These are phyloP conservation scores for Pseudogymnoascus sp. DNA, from an alignment of 2,329 filamentous ascomycete species.

Conservation along the genomic window DNA sequence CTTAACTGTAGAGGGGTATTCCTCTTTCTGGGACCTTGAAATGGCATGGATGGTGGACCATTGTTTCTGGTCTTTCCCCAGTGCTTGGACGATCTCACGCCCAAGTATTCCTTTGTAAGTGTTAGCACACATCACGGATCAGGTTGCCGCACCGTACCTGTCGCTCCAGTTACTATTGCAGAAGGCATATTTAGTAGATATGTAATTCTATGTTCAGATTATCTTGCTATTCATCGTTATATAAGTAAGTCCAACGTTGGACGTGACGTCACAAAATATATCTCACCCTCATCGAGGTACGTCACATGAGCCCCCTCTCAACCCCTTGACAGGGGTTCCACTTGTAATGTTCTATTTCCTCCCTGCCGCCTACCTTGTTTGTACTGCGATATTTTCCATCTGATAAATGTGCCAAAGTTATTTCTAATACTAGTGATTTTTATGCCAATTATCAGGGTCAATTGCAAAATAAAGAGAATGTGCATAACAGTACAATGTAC, in stretches of 20 bases:
- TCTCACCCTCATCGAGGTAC: background rate
- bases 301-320: background rate
- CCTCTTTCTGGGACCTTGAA: constrained; percentile 29
- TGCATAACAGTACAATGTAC: background rate
- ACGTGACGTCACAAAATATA: background rate
- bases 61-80: constrained; percentile 23
- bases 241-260: background rate
- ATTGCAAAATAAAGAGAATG: no score
- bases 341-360: background rate
- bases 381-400: background rate
- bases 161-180: constrained; percentile 18
- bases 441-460: no score
- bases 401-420: background rate
- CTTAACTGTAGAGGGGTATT: constrained; percentile 27
- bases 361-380: no score
- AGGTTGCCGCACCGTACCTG: constrained; percentile 17
- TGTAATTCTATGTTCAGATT: background rate
- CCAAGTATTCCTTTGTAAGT: constrained; percentile 24
- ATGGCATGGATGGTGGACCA: constrained; percentile 30
- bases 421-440: no score
- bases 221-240: background rate
- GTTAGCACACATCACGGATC: background rate
- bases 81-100: constrained; percentile 28
- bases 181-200: constrained; percentile 13
- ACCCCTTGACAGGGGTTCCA: background rate